Base-by-base conservation (phyloP, 225 moss, liverwort and hornwort genomes). In the Marchantia polymorpha region DNA sequence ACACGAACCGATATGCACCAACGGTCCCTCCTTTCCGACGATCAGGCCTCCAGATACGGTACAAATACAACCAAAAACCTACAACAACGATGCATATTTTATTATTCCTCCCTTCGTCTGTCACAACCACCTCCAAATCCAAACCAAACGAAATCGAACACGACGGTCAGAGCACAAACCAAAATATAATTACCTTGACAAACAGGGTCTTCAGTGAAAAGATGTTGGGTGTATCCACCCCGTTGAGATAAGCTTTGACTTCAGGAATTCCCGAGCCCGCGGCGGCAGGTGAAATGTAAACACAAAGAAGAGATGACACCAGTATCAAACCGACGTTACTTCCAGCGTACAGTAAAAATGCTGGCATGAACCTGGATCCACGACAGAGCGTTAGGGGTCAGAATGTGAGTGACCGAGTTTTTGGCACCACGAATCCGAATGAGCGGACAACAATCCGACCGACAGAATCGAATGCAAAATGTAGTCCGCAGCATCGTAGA, bases 231-330 rank as follows among this genome's bases (percentile, higher is more conserved):
- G 88, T 86, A 64, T 97, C 97, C 54, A 97, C 88, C 61, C 97
- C 97, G 60, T 97, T 97, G 23, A 97, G 93, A 83, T 94, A 97
- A 27, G 93, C 93, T 82, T 97, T 97, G 54, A 97, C 97, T 84
- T 97, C 97, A 49, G 97, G 93, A 69, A 97, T 94, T 67, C 97
- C 97, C 49, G 97, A 97, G 55, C 97, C 97, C 52, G 94, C 93
- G 46, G 97, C 97, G 11, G 93, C 87, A 51, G 97, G 97, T 56
- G 94, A 83, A 19, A 97, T 52, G 64, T 94, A 97, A 16, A 97
- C 97, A 76, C 92, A 92, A 51, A 97, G 89, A 52, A 93, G 26
- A 22, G 94, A 86, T 15, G 94, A 88, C 49, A 84, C 56, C 66
- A 79, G 71, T 22, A 94, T 94, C 89, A 94, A 64, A 6, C 76